Evolutionary conservation across 495 filamentous ascomycete genomes (phyloP), one percentile per base, ranked within the genome.

Genomic region (Penicillium bovifimosum): DNA sequence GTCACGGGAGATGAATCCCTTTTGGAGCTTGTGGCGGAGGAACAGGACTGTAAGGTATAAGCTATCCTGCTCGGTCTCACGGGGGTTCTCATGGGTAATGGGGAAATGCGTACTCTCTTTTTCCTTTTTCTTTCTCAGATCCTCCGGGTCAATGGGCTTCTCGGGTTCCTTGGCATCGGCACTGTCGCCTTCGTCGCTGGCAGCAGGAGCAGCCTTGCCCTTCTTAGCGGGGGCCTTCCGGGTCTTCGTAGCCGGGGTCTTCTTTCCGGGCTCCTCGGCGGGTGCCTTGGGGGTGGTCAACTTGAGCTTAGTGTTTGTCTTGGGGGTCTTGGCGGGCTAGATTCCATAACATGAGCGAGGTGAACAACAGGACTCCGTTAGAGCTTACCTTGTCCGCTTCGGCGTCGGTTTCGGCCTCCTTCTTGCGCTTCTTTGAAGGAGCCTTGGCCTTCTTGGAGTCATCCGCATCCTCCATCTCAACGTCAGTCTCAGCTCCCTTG

Each of bases 1-100:
- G 52, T 95, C 90, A 14, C 86, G 79, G 13, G 86, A 86, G 16
- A 96, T 80, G 57, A 96, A 88, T 0, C 89, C 91, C 64, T 91
- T 91, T 64, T 96, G 91, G 17, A 96, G 83, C 64, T 87, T 86
- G 72, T 96, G 90, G 44, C 91, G 85, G 35, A 92, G 76, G 71
- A 89, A 95, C 5, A 95, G 72, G 17, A 96, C 87, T 76, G 36
- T 38, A 34, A 50, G 38, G 38, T 41, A 41, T 50, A 40, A 50
- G 48, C 18, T 29, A 32, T 41, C 48, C 39, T 17, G 11, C 8
- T 41, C 36, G 18, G 28, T 8, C 32, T 31, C n/a, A n/a, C 14
- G 14, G 33, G 34, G 13, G 24, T 17, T 24, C 20, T 24, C 20
- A 24, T 24, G 20, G 20, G 20, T 36, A 28, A 16, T 17, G 18